phyloP scores from a whole-genome alignment of 2,329 filamentous ascomycete species.

The Xylaria sp. region DNA sequence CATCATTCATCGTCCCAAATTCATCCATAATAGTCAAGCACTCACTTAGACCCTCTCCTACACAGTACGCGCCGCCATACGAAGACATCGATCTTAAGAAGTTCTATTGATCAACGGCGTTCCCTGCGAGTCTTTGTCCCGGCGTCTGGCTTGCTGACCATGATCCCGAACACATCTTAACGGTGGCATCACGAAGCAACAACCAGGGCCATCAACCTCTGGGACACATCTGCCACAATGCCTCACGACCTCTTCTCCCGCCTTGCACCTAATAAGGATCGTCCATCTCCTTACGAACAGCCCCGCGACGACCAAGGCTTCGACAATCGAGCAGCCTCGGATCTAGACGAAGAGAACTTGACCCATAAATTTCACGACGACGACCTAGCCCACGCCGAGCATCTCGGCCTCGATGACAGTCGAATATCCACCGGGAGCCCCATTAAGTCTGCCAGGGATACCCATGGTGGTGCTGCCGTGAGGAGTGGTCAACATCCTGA shows the following conservation, averaged over 20 bases:
- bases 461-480: constrained; percentile 14
- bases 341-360: constrained; percentile 50
- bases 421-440: constrained; percentile 40
- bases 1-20: too few species aligned
- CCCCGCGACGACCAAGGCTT: constrained; percentile 39
- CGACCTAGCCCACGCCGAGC: constrained; percentile 41
- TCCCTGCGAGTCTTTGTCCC: background rate
- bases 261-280: constrained; percentile 34
- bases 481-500: constrained; percentile 17
- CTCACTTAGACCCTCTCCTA: too few species aligned
- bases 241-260: constrained; percentile 45
- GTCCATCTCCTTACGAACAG: constrained; percentile 47
- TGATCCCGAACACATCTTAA: constrained; percentile 7
- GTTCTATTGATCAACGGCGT: too few species aligned
- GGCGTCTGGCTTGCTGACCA: background rate
- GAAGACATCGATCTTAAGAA: too few species aligned
- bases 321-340: constrained; percentile 40
- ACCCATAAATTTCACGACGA: constrained; percentile 47
- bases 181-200: constrained; percentile 3
- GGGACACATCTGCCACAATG: constrained; percentile 32
- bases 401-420: constrained; percentile 43
- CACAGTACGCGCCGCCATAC: too few species aligned
- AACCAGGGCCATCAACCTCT: background rate
- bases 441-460: constrained; percentile 17
- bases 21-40: too few species aligned